Base-by-base conservation (phyloP, 305 asterid genomes). In the Coffea humblotiana region DNA sequence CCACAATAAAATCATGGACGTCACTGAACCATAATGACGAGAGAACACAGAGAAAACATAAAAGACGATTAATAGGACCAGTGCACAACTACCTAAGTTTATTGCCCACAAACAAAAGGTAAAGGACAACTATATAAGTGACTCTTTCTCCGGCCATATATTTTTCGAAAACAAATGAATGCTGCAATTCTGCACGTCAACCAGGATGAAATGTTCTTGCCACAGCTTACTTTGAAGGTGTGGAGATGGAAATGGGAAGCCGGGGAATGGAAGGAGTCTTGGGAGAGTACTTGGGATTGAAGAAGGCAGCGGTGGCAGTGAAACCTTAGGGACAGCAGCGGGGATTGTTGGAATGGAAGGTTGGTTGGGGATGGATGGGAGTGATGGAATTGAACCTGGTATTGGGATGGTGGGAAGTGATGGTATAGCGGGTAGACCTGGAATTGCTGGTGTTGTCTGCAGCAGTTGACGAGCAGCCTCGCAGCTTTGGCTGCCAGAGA, bases 261-360 rank as follows among this genome's bases (percentile, higher is more conserved):
- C 43, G 21, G 70, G 70, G 6, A 65, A 13, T 11, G 70, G 27
- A 64, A 43, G 70, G 8, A 27, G 27, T 2, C 27, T 27, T 27
- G 70, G 43, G 70, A 64, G 40, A 27, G 8, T 64, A 29, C 10
- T 27, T 65, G 70, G 70, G 40, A 65, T 27, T 3, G 70, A 29
- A 65, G 23, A 27, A 2, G 70, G 70, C 70, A 65, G 0, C 32
- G 70, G 70, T 4, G 70, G 70, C 21, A 65, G 6, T 4, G 70
- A 65, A 65, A 65, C 43, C 43, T 27, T 65, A 13, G 70, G 43
- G 43, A 65, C 8, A 65, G 43, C 9, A 65, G 70, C 9, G 43
- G 70, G 70, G 14, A 65, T 65, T 65, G 70, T 65, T 65, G 70
- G 70, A 65, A 65, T 12, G 21, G 70, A 27, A 27, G 70, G 70